Base-by-base conservation (phyloP, 148 eudicot species). In the Limonium bicolor region DNA sequence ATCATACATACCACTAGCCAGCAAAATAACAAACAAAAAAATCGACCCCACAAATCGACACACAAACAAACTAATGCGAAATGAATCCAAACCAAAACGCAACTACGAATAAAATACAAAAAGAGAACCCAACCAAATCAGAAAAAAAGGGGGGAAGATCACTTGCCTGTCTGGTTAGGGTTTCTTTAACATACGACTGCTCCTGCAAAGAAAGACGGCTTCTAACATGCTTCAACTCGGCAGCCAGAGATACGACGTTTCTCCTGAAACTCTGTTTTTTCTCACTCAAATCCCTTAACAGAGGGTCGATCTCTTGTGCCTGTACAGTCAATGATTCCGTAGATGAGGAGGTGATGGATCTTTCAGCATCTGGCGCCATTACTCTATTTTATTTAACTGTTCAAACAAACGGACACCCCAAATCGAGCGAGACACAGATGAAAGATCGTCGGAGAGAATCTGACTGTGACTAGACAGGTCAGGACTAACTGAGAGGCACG, bases 141-240 rank as follows among this genome's bases (percentile, higher is more conserved):
- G 18, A 12, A 42, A 53, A 0, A 2, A 30, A 34, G 24, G 4
- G 3, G 42, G 42, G 2, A 4, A 36, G 40, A 54, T 19, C 25
- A 42, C 61, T n/a, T 66, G 41, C 95, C 95, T 77, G 81, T 62
- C 93, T 72, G 3, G 85, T 77, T 58, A 80, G 57, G 56, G 85
- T 64, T 76, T 84, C 87, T 47, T 58, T 73, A 43, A 50, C 73
- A 68, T 53, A 66, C 0, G 80, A 74, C 41, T 78, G 77, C 45
- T 80, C 93, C 60, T 77, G 72, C 16, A 63, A 47, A 39, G 95
- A 64, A 18, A 84, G 74, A 1, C 95, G 84, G 51, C 48, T 48
- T 17, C 97, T 72, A 36, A 75, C 87, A 21, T 78, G 85, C 78
- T 84, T 84, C 41, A 90, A 76, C 72, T 90, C 97, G 24, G 78